phyloP scores from a whole-genome alignment of 1,284 basidiomycete species.

The Malassezia yamatoensis region DNA sequence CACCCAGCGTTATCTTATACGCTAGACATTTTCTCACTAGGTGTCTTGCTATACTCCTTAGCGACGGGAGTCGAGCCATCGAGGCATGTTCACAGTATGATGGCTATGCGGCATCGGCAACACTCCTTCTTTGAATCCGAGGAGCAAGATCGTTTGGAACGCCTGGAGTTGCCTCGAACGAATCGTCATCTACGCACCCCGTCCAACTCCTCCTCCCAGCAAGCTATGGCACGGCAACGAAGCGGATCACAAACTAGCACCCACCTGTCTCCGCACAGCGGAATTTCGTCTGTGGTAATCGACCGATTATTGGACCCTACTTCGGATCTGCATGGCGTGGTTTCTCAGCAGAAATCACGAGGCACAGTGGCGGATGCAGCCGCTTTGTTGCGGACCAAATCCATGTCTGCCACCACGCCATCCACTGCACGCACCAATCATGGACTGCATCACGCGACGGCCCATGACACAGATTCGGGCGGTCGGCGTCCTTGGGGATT shows the following conservation, averaged over 20 bases:
- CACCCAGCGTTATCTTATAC: slow-evolving; percentile 31
- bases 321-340: slow-evolving; percentile 19
- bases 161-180: slow-evolving; percentile 10
- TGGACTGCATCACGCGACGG: not conserved
- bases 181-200: not conserved
- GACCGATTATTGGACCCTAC: slow-evolving; percentile 25
- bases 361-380: not conserved
- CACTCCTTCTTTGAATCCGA: slow-evolving; percentile 38
- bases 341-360: slow-evolving; percentile 1
- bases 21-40: slow-evolving; percentile 41
- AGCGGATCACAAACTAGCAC: not conserved
- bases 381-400: not conserved
- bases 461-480: too few species aligned
- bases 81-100: slow-evolving; percentile 29
- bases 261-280: not conserved
- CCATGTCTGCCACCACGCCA: not conserved
- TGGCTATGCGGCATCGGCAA: slow-evolving; percentile 44
- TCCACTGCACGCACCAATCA: not conserved
- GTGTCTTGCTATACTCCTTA: slow-evolving; percentile 41
- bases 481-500: not conserved
- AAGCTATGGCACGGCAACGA: not conserved
- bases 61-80: slow-evolving; percentile 39
- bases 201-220: too few species aligned
- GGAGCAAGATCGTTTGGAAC: slow-evolving; percentile 37
- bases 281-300: slow-evolving; percentile 12